phyloP scores from a whole-genome alignment of 164 flowering plant species.

The Santalum album region DNA sequence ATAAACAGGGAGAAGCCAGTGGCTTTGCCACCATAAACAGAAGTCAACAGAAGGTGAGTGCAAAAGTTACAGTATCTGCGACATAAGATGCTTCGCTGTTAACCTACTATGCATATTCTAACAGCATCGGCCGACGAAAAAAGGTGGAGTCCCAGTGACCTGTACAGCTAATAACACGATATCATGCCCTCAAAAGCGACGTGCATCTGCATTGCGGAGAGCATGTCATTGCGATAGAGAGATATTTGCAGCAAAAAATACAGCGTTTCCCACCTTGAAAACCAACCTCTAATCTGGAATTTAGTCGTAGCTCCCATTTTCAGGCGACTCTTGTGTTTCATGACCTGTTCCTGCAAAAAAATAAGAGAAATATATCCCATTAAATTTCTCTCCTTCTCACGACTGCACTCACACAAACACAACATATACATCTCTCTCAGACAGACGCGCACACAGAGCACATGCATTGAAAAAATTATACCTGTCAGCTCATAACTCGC shows the following conservation, averaged over 20 bases:
- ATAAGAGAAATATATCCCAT: not conserved
- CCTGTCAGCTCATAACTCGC: slow-evolving; percentile 34
- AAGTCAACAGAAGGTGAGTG: not conserved
- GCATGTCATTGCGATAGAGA: no score
- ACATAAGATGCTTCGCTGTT: no score
- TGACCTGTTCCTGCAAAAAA: slow-evolving; percentile 29
- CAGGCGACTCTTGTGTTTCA: slow-evolving; percentile 41
- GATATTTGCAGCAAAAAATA: no score
- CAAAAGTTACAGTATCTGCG: no score
- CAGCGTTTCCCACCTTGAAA: slow-evolving; percentile 1
- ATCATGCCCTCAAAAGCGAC: not conserved
- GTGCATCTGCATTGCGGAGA: not conserved
- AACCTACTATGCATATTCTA: no score
- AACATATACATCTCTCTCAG: no score
- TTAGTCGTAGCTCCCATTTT: slow-evolving; percentile 49
- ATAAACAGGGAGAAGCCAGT: not conserved
- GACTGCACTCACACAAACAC: no score
- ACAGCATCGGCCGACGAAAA: no score
- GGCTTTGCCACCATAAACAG: not conserved
- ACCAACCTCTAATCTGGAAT: slow-evolving; percentile 23
- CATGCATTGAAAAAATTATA: not conserved
- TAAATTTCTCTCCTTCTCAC: not conserved
- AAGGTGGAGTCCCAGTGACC: no score
- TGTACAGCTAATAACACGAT: no score
- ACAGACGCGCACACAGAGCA: no score